phyloP scores from a whole-genome alignment of 139 green algal genomes.

The Volvox reticuliferus region DNA sequence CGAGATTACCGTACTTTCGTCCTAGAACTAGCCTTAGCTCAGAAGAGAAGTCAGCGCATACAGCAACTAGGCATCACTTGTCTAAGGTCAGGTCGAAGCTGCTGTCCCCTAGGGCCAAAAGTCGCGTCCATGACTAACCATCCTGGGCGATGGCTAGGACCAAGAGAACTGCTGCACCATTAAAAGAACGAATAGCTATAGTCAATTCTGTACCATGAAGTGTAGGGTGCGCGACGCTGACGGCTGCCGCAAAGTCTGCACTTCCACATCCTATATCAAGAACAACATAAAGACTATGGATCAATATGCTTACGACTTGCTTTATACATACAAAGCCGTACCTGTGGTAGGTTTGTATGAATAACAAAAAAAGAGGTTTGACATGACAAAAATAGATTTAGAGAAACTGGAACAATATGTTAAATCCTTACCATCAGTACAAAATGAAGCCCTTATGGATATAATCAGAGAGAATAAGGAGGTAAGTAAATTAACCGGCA shows the following conservation, averaged over 20 bases:
- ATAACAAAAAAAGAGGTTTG: no score
- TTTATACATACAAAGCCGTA: conserved; percentile 28
- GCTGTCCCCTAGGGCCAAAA: neutral
- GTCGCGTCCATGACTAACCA: conserved; percentile 19
- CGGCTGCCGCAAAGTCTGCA: neutral
- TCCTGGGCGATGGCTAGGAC: neutral
- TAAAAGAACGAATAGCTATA: conserved; percentile 7
- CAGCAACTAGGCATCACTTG: conserved; percentile 23
- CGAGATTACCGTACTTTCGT: no score
- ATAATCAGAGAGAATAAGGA: no score
- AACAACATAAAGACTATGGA: neutral
- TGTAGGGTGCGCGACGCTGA: neutral
- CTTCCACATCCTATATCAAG: conserved; percentile 28
- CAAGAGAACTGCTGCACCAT: neutral
- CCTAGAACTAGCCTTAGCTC: no score
- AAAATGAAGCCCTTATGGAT: no score
- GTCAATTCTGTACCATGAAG: neutral
- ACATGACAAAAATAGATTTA: no score
- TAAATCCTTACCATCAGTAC: no score
- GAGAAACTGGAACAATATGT: no score
- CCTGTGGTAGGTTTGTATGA: no score
- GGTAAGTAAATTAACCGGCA: no score
- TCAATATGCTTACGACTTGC: neutral
- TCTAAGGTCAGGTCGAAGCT: conserved; percentile 7
- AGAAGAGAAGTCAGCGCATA: neutral